Percentiles rank a stretch among this genome's conserved stretches.
These are phyloP conservation scores for Globisporangium splendens DNA, from an alignment of 352 stramenopile species.

Conservation along the genomic window DNA sequence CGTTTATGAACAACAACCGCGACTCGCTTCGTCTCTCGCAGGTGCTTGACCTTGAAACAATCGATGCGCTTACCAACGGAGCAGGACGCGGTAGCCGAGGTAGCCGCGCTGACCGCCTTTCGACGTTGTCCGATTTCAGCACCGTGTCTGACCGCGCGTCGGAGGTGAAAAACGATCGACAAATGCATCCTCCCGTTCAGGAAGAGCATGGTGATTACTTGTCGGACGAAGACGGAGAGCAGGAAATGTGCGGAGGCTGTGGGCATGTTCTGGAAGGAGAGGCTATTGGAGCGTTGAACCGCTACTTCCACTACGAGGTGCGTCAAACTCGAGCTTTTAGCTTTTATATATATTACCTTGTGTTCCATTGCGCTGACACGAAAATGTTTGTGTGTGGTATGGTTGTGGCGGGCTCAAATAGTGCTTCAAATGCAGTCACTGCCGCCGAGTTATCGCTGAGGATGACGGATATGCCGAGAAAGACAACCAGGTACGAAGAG, in stretches of 20 bases:
- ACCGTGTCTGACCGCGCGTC: conserved; percentile 40
- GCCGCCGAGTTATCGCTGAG: conserved; percentile 61
- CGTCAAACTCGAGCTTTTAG: conserved; percentile 1
- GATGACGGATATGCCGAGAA: conserved; percentile 83
- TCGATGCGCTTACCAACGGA: conserved; percentile 37
- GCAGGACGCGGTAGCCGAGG: conserved; percentile 11
- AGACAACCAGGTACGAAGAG: conserved; percentile 49
- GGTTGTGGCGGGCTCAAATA: conserved; percentile 9
- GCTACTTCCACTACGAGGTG: conserved; percentile 83
- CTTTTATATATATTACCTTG: background rate
- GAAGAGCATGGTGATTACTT: conserved; percentile 43
- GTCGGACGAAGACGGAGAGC: conserved; percentile 67
- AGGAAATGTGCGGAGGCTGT: conserved; percentile 69
- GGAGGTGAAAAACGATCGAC: conserved; percentile 11
- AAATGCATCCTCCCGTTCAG: conserved; percentile 10
- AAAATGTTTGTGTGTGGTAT: background rate
- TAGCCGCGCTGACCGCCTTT: conserved; percentile 25
- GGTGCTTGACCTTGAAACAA: conserved; percentile 70
- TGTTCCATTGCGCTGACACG: too few species aligned
- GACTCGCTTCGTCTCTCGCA: conserved; percentile 76
- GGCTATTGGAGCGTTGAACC: conserved; percentile 72
- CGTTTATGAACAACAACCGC: conserved; percentile 54
- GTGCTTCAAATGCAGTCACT: conserved; percentile 85
- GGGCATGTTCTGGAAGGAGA: conserved; percentile 68
- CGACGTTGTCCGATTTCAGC: conserved; percentile 54